Conservation (phyloP, 495 filamentous ascomycete genomes). For the Platismatia glauca region DNA sequence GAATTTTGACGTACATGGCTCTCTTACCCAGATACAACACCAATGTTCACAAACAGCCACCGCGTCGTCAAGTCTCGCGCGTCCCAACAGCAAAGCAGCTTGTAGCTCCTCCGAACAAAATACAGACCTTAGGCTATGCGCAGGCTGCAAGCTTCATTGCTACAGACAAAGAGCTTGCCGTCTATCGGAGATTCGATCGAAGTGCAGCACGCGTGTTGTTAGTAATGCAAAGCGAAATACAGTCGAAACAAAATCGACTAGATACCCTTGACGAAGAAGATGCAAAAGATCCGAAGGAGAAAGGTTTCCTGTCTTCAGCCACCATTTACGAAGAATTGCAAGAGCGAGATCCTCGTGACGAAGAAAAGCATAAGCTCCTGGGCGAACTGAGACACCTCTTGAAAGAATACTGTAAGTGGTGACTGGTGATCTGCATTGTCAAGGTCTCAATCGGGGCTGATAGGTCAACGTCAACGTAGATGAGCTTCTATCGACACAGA, state of each 20-base stretch:
- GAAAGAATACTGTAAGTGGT: slow-evolving; percentile 14
- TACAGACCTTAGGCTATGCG: slow-evolving; percentile 5
- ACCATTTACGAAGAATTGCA: slow-evolving; percentile 12
- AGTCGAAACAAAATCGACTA: slow-evolving; percentile 5
- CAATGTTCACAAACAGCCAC: not conserved
- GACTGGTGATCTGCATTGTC: too few species aligned
- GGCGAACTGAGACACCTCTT: slow-evolving; percentile 1
- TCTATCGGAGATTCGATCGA: slow-evolving; percentile 14
- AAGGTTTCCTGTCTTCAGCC: slow-evolving; percentile 2
- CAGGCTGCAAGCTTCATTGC: slow-evolving; percentile 12
- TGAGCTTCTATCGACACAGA: slow-evolving; percentile 10
- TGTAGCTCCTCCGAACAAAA: not conserved
- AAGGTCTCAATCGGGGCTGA: not conserved
- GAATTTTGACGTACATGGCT: not conserved
- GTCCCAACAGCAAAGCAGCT: not conserved
- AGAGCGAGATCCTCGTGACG: slow-evolving; percentile 3
- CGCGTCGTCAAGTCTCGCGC: not conserved
- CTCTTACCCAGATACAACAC: not conserved
- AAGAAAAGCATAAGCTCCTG: slow-evolving; percentile 4
- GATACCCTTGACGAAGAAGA: slow-evolving; percentile 9
- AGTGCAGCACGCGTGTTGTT: slow-evolving; percentile 11
- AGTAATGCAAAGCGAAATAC: slow-evolving; percentile 5
- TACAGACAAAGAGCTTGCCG: slow-evolving; percentile 14
- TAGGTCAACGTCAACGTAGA: not conserved
- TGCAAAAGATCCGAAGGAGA: slow-evolving; percentile 7